These are phyloP conservation scores for Rutstroemia sp. DNA, from an alignment of 2,329 filamentous ascomycete genomes.

Conservation along the genomic window DNA sequence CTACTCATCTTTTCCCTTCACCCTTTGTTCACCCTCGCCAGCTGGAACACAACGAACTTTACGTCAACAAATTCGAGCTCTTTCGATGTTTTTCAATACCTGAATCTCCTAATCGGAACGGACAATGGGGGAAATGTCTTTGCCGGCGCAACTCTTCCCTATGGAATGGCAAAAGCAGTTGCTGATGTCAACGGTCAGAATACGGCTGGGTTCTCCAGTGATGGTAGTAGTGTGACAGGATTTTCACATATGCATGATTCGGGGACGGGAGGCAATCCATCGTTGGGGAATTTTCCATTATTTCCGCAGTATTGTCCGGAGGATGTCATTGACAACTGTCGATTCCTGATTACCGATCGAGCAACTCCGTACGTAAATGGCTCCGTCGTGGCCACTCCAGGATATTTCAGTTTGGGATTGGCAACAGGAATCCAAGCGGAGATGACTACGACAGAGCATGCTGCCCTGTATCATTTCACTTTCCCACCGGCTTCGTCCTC, in stretches of 20 bases:
- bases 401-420: slow-evolving; percentile 56
- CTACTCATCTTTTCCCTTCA: not conserved
- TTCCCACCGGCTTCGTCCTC: slow-evolving; percentile 38
- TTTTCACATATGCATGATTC: slow-evolving; percentile 42
- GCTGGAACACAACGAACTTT: not conserved
- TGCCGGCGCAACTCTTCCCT: slow-evolving; percentile 45
- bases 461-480: slow-evolving; percentile 57
- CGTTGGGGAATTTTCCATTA: slow-evolving; percentile 39
- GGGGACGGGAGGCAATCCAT: slow-evolving; percentile 38
- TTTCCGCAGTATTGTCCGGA: slow-evolving; percentile 37
- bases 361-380: slow-evolving; percentile 35
- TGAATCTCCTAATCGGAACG: slow-evolving; percentile 46
- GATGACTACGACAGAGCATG: slow-evolving; percentile 58
- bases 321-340: slow-evolving; percentile 48
- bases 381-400: slow-evolving; percentile 50
- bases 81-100: slow-evolving; percentile 27
- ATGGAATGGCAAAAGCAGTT: slow-evolving; percentile 49
- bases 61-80: not conserved
- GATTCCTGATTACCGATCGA: slow-evolving; percentile 43
- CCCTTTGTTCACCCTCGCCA: not conserved
- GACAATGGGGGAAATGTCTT: slow-evolving; percentile 46
- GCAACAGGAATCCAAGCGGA: slow-evolving; percentile 50
- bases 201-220: slow-evolving; percentile 39
- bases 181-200: slow-evolving; percentile 43
- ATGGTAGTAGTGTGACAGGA: slow-evolving; percentile 41